These are phyloP conservation scores for Polysphondylium violaceum DNA, from an alignment of 78 protist species.

Conservation along the genomic window DNA sequence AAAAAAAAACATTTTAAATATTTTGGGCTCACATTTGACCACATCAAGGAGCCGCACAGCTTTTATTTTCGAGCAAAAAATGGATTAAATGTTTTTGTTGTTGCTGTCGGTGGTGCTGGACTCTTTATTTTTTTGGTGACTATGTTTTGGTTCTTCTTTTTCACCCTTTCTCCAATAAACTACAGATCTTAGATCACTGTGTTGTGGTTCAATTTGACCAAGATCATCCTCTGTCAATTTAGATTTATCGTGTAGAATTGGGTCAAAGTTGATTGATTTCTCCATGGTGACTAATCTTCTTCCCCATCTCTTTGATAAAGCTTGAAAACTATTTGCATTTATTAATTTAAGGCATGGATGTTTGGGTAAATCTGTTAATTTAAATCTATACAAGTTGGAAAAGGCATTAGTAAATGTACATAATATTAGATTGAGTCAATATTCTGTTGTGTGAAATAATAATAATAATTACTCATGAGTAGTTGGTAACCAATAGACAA, in stretches of 20 bases:
- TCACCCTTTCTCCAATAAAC: constrained; percentile 14
- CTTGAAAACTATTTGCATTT: constrained; percentile 43
- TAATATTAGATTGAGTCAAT: not conserved
- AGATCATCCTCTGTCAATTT: constrained; percentile 42
- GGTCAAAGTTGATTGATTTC: constrained; percentile 27
- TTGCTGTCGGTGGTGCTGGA: too few species aligned
- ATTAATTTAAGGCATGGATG: constrained; percentile 79
- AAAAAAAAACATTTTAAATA: too few species aligned
- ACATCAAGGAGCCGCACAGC: too few species aligned
- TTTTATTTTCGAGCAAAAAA: too few species aligned
- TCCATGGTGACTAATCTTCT: constrained; percentile 84
- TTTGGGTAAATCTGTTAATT: constrained; percentile 74
- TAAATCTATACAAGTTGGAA: constrained; percentile 20
- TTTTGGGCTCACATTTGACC: too few species aligned
- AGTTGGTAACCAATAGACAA: constrained; percentile 92
- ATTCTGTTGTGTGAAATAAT: not conserved
- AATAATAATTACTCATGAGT: constrained; percentile 64
- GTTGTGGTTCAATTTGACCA: constrained; percentile 73
- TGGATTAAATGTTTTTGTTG: too few species aligned
- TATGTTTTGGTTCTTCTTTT: constrained; percentile 23
- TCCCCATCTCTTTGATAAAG: constrained; percentile 79
- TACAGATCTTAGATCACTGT: constrained; percentile 24
- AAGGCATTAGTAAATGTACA: too few species aligned
- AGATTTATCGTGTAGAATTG: constrained; percentile 37
- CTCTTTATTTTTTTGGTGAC: too few species aligned